Conservation (phyloP, 176 grass and related monocot species). For the Cymbopogon citratus region DNA sequence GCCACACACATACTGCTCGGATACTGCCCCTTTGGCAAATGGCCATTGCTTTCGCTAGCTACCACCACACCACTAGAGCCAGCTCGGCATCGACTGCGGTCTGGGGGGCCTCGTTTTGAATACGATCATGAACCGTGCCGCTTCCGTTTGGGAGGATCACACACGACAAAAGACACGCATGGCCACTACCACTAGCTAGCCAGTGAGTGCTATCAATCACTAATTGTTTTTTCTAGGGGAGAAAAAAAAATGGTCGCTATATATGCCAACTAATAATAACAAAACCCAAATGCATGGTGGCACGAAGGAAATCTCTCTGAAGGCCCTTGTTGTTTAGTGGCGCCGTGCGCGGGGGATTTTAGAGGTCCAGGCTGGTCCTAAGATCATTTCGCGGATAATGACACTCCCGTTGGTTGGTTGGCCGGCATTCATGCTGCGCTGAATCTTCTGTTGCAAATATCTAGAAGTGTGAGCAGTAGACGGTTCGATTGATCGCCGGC, state of each 20-base stretch:
- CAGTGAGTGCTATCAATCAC: not conserved
- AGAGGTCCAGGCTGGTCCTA: slow-evolving; percentile 25
- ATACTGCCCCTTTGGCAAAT: not conserved
- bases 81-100: not conserved
- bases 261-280: too few species aligned
- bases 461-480: slow-evolving; percentile 23
- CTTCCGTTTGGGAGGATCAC: slow-evolving; percentile 36
- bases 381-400: slow-evolving; percentile 14
- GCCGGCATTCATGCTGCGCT: slow-evolving; percentile 22
- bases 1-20: not conserved
- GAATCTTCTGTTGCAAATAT: slow-evolving; percentile 30
- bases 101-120: not conserved
- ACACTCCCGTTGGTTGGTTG: not conserved
- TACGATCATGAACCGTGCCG: slow-evolving; percentile 5
- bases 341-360: not conserved
- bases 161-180: slow-evolving; percentile 37
- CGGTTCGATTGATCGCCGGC: not conserved
- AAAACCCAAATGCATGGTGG: not conserved
- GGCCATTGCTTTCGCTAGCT: not conserved
- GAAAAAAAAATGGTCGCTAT: not conserved
- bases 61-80: not conserved
- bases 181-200: not conserved
- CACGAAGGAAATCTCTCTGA: not conserved
- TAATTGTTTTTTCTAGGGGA: not conserved
- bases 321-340: slow-evolving; percentile 14